A percentile compares a stretch with the other conserved stretches of the same genome.
phyloP scores from a whole-genome alignment of 208 protist species.

The Trypanosoma rangeli region DNA sequence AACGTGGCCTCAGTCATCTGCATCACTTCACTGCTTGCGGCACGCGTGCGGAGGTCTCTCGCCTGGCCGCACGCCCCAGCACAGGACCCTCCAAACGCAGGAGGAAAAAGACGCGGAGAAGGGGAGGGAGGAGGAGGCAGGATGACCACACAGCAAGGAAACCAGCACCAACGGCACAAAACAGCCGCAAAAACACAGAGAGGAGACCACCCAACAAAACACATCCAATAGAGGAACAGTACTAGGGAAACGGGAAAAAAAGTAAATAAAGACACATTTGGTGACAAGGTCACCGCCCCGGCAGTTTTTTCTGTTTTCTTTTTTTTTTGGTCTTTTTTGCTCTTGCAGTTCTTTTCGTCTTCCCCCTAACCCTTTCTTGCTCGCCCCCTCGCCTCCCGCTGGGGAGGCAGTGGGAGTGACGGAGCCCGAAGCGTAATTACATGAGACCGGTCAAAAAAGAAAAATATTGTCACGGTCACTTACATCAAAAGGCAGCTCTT shows the following conservation, averaged over 20 bases:
- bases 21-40: too few relatives aligned
- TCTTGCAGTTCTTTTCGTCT: not conserved
- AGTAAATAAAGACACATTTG: not conserved
- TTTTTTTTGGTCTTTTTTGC: slow-evolving; percentile 4
- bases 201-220: too few relatives aligned
- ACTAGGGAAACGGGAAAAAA: not conserved
- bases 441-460: not conserved
- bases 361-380: not conserved
- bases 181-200: too few relatives aligned
- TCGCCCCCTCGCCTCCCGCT: not conserved
- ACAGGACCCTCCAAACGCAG: too few relatives aligned
- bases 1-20: too few relatives aligned
- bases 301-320: not conserved
- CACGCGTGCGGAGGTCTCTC: too few relatives aligned
- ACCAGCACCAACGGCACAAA: too few relatives aligned
- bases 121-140: too few relatives aligned
- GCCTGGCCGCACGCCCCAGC: too few relatives aligned
- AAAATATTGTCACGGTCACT: not conserved
- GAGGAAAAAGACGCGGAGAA: too few relatives aligned
- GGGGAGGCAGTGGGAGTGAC: not conserved
- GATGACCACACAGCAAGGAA: too few relatives aligned
- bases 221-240: too few relatives aligned
- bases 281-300: not conserved
- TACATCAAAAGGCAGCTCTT: not conserved
- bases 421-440: not conserved